Base-by-base conservation (phyloP, 495 filamentous ascomycete species). In the Lepidopterella palustris region DNA sequence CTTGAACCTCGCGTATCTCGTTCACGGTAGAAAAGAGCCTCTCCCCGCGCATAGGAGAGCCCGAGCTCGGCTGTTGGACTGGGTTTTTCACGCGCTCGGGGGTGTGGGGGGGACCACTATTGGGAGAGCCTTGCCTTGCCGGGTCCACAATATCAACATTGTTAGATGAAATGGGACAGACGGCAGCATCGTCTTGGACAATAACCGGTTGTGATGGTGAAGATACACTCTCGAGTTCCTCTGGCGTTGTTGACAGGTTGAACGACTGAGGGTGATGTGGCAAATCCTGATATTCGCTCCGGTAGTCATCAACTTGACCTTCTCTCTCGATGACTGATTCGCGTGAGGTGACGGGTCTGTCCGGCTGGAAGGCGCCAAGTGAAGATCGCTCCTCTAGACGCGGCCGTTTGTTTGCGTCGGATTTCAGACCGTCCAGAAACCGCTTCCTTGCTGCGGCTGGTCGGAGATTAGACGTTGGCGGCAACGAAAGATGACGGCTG, bases 401-500 rank as follows among this genome's bases (percentile, higher is more conserved):
- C 28, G 45, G 47, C 24, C 55, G 32, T 58, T 64, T 67, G 32
- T 48, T 58, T 18, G 47, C 45, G 4, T 29, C 24, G 5, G 45
- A 21, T 29, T 49, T 47, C 11, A 21, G 5, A 20, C 11, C 26
- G n/a, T 61, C 61, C 20, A 47, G 45, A 6, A 28, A 15, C 4
- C 64, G 51, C 45, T 69, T 69, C 3, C 59, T 57, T 11, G 55
- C 32, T 20, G 21, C 15, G 1, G 29, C 29, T 3, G 66, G 66
- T 20, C 60, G 54, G 20, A 70, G 61, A 28, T 67, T 61, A 13
- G 67, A 60, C 20, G 61, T 60, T 18, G 48, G 9, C 1, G 64
- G 64, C 11, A 70, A 42, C 11, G 67, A 70, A 39, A 65, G 45
- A 8, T 63, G 58, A 40, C 64, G 61, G 52, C 62, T 45, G 53